A percentile compares a stretch with the other conserved stretches of the same genome.
These are phyloP conservation scores for Zymoseptoria tritici DNA, from an alignment of 2,329 filamentous ascomycete species.

Conservation along the genomic window DNA sequence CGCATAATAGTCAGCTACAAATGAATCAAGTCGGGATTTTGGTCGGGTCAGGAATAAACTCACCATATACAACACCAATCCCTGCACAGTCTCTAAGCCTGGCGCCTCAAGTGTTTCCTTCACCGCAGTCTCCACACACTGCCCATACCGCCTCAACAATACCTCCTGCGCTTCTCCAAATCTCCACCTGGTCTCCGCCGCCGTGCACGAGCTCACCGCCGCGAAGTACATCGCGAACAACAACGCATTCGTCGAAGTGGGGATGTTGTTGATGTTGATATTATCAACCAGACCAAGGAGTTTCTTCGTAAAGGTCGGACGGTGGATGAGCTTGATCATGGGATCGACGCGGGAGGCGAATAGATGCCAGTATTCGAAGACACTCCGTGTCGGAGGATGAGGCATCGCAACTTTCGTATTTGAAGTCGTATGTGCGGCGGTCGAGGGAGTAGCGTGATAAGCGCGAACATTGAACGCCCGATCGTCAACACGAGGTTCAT, in stretches of 20 bases:
- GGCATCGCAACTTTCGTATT: not conserved
- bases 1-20: not conserved
- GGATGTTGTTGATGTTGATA: slow-evolving; percentile 3
- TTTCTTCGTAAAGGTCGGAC: slow-evolving; percentile 17
- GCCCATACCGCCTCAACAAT: slow-evolving; percentile 13
- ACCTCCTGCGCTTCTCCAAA: slow-evolving; percentile 19
- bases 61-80: slow-evolving; percentile 18
- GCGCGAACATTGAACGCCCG: slow-evolving; percentile 4
- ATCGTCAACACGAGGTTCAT: slow-evolving; percentile 12
- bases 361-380: slow-evolving; percentile 24
- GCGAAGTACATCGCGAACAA: slow-evolving; percentile 23
- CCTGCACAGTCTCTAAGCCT: slow-evolving; percentile 16
- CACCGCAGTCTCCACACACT: slow-evolving; percentile 11
- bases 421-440: not conserved
- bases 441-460: not conserved
- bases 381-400: slow-evolving; percentile 13
- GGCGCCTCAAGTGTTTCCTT: slow-evolving; percentile 14
- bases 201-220: slow-evolving; percentile 20
- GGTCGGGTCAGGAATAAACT: not conserved
- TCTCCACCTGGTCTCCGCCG: slow-evolving; percentile 14
- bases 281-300: slow-evolving; percentile 15
- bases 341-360: slow-evolving; percentile 22
- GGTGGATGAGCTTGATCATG: slow-evolving; percentile 24
- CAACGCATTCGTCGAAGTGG: slow-evolving; percentile 13
- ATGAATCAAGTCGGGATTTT: not conserved